A percentile compares a stretch with the other conserved stretches of the same genome.
phyloP scores from a whole-genome alignment of 108 stramenopile genomes.

The Cyclostephanos invisitatus region DNA sequence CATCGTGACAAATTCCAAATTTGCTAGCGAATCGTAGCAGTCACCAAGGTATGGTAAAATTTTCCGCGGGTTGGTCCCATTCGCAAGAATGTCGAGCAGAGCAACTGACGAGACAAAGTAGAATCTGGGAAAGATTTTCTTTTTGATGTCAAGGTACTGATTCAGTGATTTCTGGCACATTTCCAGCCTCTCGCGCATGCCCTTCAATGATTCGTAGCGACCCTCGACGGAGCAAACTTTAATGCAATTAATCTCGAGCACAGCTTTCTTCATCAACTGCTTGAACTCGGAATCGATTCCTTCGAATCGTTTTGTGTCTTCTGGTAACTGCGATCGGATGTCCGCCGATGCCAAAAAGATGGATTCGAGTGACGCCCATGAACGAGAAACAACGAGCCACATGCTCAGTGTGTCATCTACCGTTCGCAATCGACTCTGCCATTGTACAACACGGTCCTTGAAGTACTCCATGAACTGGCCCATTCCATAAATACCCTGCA shows the following conservation, averaged over 20 bases:
- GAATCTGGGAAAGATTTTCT: conserved; percentile 92
- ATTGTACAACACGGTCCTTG: conserved; percentile 78
- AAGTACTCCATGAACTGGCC: conserved; percentile 93
- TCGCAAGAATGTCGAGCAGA: conserved; percentile 89
- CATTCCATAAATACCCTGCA: conserved; percentile 90
- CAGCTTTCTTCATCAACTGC: conserved; percentile 88
- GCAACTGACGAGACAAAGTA: conserved; percentile 92
- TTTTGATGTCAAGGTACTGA: conserved; percentile 93
- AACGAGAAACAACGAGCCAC: conserved; percentile 78
- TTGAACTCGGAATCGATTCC: conserved; percentile 89
- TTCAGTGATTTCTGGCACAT: conserved; percentile 91
- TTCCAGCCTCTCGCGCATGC: conserved; percentile 85
- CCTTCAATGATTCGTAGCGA: conserved; percentile 62
- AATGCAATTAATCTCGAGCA: conserved; percentile 70
- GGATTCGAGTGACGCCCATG: conserved; percentile 85
- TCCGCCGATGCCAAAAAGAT: conserved; percentile 90
- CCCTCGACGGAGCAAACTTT: conserved; percentile 85
- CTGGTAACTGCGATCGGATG: conserved; percentile 87
- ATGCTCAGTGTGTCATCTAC: conserved; percentile 81
- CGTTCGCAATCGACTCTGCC: conserved; percentile 73
- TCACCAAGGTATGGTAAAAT: conserved; percentile 91
- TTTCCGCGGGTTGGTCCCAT: conserved; percentile 89
- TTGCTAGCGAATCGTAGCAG: conserved; percentile 87
- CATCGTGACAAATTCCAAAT: conserved; percentile 68
- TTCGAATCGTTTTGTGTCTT: conserved; percentile 92